These are phyloP conservation scores for Saposhnikovia divaricata DNA, from an alignment of 129 eudicot species.

Conservation along the genomic window DNA sequence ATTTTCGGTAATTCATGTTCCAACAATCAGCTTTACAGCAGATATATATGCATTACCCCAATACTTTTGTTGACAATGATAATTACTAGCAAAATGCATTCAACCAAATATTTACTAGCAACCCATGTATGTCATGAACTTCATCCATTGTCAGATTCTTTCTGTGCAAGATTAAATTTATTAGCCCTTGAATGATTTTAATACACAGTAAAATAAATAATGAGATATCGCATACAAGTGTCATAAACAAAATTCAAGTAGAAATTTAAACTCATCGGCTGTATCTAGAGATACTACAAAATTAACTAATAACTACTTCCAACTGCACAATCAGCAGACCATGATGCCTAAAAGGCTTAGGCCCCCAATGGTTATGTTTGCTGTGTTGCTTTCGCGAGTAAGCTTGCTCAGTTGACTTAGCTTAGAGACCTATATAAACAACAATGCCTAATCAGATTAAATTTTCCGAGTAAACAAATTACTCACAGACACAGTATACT, in stretches of 20 bases:
- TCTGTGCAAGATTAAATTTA: slow-evolving; percentile 28
- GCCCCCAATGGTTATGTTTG: slow-evolving; percentile 62
- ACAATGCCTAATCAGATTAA: not conserved
- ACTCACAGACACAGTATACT: not conserved
- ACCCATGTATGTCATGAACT: slow-evolving; percentile 87
- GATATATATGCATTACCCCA: no score
- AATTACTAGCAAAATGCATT: no score
- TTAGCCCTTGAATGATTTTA: not conserved
- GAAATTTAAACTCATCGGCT: not conserved
- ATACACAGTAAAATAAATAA: not conserved
- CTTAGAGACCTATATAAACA: slow-evolving; percentile 38
- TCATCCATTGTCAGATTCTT: slow-evolving; percentile 85
- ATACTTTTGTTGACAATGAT: no score
- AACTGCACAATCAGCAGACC: not conserved
- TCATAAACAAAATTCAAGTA: not conserved
- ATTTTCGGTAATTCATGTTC: no score
- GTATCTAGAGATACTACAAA: not conserved
- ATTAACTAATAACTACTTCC: not conserved
- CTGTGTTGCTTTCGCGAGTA: slow-evolving; percentile 87
- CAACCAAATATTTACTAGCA: no score
- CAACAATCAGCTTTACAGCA: no score
- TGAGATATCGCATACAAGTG: not conserved
- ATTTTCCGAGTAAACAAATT: not conserved
- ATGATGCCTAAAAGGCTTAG: slow-evolving; percentile 31
- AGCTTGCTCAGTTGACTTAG: slow-evolving; percentile 96